Base-by-base conservation (phyloP, 164 flowering plant genomes). In the Tinospora cordifolia region DNA sequence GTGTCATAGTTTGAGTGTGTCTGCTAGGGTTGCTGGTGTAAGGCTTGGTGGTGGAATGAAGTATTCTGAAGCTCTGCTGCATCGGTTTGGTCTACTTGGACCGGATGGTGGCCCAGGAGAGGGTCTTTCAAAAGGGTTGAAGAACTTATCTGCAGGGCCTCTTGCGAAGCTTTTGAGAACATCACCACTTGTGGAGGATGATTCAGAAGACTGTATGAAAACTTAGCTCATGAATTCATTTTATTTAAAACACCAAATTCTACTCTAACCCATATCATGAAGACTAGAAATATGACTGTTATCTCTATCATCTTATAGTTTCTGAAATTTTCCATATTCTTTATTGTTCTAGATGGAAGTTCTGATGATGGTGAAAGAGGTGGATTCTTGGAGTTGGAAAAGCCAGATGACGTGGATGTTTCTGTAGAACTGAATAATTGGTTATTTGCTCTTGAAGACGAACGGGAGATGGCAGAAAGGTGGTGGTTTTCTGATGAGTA, bases 21-120 rank as follows among this genome's bases (percentile, higher is more conserved):
- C 88, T 11, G 96, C 92, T 67, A 85, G 87, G 82, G 77, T 94
- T 39, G 83, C 90, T 64, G 96, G 98, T 46, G 83, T 94, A 63
- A 91, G 97, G 62, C 89, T 94, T 66, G 97, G 93, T 68, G 97
- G 98, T 68, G 98, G 98, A 75, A 90, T 94, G 97, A 92, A 80
- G 79, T 94, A 90, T 74, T 68, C 97, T 14, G 98, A 94, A 79
- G 87, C 92, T 38, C 76, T 94, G 71, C 85, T 94, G 77, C 98
- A 90, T 81, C 83, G 91, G 11, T 94, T 94, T 84, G 97, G 98
- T 70, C 87, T 94, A 64, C 86, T 94, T 73, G 92, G 95, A 46
- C 90, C 88, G 59, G 95, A 92, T 84, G 98, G 98, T 75, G 95
- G 96, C 66, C 98, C 97, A 62, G 90, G 97, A 66, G 84, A 87